phyloP scores from a whole-genome alignment of 495 filamentous ascomycete species.

The Annulohypoxylon moriforme region DNA sequence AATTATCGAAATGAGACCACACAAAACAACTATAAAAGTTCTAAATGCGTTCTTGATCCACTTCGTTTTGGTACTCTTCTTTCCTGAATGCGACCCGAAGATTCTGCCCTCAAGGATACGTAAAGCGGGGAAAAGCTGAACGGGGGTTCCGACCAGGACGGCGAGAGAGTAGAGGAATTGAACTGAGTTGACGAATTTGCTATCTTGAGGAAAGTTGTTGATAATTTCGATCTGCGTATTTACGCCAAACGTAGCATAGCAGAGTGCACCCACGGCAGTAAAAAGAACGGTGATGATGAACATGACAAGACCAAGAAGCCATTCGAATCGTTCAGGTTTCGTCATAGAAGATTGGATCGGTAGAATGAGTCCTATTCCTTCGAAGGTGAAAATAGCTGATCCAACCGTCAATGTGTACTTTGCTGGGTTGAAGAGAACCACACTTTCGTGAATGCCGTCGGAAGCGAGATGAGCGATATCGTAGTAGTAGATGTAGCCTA shows the following conservation, averaged over 20 bases:
- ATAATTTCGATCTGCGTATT: conserved; percentile 70
- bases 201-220: conserved; percentile 71
- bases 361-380: conserved; percentile 73
- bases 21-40: conserved; percentile 58
- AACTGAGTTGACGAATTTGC: conserved; percentile 71
- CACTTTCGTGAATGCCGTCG: conserved; percentile 59
- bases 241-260: conserved; percentile 72
- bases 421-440: conserved; percentile 69
- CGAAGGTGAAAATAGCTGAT: conserved; percentile 73
- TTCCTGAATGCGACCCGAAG: conserved; percentile 68
- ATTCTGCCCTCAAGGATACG: conserved; percentile 68
- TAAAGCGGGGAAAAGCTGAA: conserved; percentile 73
- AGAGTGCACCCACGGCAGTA: conserved; percentile 70
- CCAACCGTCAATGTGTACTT: conserved; percentile 72
- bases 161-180: conserved; percentile 74
- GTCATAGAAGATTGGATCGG: conserved; percentile 74
- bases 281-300: conserved; percentile 71
- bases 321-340: conserved; percentile 67
- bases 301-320: conserved; percentile 69
- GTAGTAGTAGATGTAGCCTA: conserved; percentile 72
- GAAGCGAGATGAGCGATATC: conserved; percentile 63
- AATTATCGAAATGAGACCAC: conserved; percentile 62
- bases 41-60: conserved; percentile 76
- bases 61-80: conserved; percentile 63
- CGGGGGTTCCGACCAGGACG: conserved; percentile 69